Evolutionary conservation across 2,329 filamentous ascomycete genomes (phyloP), one percentile per base, ranked within the genome.

Genomic region (Verruconis gallopava): DNA sequence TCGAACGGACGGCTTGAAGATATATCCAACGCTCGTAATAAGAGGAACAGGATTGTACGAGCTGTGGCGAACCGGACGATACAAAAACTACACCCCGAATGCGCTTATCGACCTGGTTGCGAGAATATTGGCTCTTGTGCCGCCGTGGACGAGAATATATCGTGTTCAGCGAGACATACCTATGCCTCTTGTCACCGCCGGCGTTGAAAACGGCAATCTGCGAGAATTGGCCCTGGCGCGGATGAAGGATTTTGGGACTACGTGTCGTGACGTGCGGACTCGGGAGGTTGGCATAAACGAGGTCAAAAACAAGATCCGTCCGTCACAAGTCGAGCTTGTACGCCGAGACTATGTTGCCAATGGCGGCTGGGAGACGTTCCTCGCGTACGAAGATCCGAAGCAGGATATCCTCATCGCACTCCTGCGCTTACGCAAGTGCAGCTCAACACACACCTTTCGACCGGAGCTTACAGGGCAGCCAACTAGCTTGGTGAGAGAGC

Each of bases 101-200:
- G 89, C 85, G 0, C 73, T 98, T 22, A 85, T 98, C 47, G 91
- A 98, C 58, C 76, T 98, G 13, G 86, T 98, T 1, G 93, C 91
- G 3, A 78, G 91, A n/a, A 98, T 98, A 40, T 67, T 98, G 47
- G 91, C 91, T 0, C 71, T 98, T 2, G 81, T 98, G 0, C 91
- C 91, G 1, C 91, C 91, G 1, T 98, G 91, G 91, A 98, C 93
- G 0, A 79, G 91, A 48, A 98, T 98, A 55, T 98, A 98, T 66
- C 85, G 91, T 46, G 91, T 98, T 0, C 91, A 98, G 67, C 79
- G 91, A 59, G 91, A 98, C 63, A 98, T 98, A 45, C 91, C 91
- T n/a, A 98, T 98, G 91, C 91, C 91, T 1, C 72, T 98, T 18
- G 93, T 98, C n/a, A 96, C 91, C 0, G 93, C 89, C 1, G 91